phyloP scores from a whole-genome alignment of 2,329 filamentous ascomycete species.

The Apiospora arundinis region DNA sequence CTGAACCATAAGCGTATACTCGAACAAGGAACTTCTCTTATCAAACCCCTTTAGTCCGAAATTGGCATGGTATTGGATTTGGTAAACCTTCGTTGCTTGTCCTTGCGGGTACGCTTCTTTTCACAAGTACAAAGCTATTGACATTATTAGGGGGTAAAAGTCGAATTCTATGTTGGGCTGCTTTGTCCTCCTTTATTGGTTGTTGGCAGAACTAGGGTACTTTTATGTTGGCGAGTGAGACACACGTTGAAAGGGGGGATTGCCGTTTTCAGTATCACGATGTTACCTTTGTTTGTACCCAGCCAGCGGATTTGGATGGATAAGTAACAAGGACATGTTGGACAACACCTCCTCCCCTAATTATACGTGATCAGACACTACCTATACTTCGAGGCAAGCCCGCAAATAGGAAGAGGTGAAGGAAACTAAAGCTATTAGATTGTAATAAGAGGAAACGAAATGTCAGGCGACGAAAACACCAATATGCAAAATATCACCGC shows the following conservation, averaged over 20 bases:
- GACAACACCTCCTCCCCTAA: not conserved
- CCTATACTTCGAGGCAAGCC: not conserved
- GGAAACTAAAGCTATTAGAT: not conserved
- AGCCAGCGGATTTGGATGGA: not conserved
- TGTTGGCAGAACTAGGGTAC: not conserved
- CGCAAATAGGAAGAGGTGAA: not conserved
- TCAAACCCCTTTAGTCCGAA: too few species aligned
- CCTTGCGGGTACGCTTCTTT: not conserved
- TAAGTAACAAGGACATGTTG: not conserved
- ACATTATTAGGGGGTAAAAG: not conserved
- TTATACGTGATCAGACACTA: not conserved
- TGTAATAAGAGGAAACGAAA: not conserved
- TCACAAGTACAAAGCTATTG: not conserved
- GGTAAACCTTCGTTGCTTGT: not conserved
- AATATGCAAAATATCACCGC: not conserved
- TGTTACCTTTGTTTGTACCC: not conserved
- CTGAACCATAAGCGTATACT: conserved; percentile 16
- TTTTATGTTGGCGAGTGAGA: not conserved
- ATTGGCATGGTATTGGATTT: not conserved
- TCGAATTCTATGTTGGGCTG: not conserved
- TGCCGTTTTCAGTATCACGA: not conserved
- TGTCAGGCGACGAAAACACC: not conserved
- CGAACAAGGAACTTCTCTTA: not conserved
- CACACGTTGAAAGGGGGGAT: not conserved
- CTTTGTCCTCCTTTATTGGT: not conserved